These are phyloP conservation scores for Prosopis cineraria DNA, from an alignment of 306 rosid genomes.

Conservation along the genomic window DNA sequence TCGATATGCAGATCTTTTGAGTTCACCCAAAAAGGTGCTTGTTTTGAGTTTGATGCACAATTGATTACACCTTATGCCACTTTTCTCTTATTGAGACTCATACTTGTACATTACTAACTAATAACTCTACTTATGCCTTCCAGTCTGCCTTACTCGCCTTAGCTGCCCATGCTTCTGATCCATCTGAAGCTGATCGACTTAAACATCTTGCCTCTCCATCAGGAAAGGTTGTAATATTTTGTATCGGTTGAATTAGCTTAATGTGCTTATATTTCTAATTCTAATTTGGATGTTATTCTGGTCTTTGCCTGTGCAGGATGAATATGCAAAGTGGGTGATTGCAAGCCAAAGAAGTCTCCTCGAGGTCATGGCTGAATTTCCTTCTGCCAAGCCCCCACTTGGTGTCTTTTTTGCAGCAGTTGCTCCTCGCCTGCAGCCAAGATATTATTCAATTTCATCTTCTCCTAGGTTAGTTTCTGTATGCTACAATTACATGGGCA, in stretches of 20 bases:
- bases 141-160: conserved; percentile 86
- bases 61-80: not conserved
- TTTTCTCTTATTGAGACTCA: conserved; percentile 8
- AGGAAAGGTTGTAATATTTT: conserved; percentile 73
- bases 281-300: conserved; percentile 34
- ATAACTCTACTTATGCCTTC: conserved; percentile 25
- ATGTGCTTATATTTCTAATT: conserved; percentile 32
- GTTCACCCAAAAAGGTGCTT: conserved; percentile 89
- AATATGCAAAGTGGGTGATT: conserved; percentile 83
- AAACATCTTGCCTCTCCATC: conserved; percentile 92
- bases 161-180: conserved; percentile 91
- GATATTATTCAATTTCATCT: conserved; percentile 95
- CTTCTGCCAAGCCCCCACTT: conserved; percentile 90
- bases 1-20: conserved; percentile 82
- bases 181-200: conserved; percentile 83
- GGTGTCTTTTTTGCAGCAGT: conserved; percentile 94
- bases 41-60: conserved; percentile 30
- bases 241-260: conserved; percentile 1
- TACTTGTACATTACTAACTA: conserved; percentile 20
- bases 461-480: conserved; percentile 67
- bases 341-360: conserved; percentile 94
- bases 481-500: conserved; percentile 4
- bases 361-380: conserved; percentile 88
- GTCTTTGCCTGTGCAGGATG: conserved; percentile 64
- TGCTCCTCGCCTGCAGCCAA: conserved; percentile 92